A percentile compares a stretch with the other conserved stretches of the same genome.
phyloP scores from a whole-genome alignment of 257 asterid genomes.

The Gynochthodes officinalis region DNA sequence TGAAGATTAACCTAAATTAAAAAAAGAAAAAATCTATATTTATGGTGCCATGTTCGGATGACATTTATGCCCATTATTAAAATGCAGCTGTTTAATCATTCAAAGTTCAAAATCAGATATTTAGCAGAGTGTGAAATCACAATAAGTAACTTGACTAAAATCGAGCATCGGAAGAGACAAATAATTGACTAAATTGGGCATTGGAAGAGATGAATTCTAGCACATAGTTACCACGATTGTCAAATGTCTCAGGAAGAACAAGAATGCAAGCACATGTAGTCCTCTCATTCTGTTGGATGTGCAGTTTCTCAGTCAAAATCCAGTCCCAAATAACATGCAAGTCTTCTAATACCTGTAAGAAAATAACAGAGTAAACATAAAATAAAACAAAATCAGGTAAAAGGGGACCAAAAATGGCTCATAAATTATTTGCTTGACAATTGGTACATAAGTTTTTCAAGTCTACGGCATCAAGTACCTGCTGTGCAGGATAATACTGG shows the following conservation, averaged over 20 bases:
- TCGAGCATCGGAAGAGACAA: no score
- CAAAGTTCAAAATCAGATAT: not conserved
- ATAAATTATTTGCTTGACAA: not conserved
- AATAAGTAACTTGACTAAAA: not conserved
- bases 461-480: constrained; percentile 40
- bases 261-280: constrained; percentile 72
- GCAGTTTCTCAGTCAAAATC: constrained; percentile 70
- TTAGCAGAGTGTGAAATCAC: not conserved
- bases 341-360: constrained; percentile 78
- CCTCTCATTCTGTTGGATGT: constrained; percentile 62
- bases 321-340: constrained; percentile 92
- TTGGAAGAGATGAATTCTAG: not conserved
- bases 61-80: not conserved
- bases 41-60: not conserved
- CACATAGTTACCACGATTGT: constrained; percentile 65
- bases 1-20: not conserved
- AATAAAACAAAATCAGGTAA: not conserved
- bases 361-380: not conserved
- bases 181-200: no score
- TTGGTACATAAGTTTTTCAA: not conserved
- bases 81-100: not conserved
- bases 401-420: not conserved
- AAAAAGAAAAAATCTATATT: not conserved
- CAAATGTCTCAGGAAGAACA: constrained; percentile 93
- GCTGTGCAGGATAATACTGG: constrained; percentile 78